Evolutionary conservation across 2,329 filamentous ascomycete species (phyloP), one percentile per base, ranked within the genome.

Genomic region (Aspergillus cejpii): DNA sequence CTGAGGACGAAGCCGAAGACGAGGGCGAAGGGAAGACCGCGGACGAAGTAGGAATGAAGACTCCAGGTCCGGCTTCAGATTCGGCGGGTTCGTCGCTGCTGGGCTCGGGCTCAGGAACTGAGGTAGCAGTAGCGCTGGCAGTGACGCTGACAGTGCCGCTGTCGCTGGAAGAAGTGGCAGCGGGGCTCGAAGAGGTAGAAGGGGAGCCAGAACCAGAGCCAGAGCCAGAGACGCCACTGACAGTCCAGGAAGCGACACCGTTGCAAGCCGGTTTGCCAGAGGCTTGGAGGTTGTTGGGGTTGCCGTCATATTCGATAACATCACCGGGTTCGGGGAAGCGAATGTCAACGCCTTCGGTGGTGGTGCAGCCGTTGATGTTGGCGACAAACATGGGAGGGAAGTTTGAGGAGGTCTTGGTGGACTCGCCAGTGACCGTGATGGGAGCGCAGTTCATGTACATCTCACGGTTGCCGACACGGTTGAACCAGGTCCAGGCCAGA

Each of bases 361-460:
- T 84, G 0, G 40, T 59, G 67, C 84, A 88, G 31, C 66, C 67
- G 45, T 75, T 74, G 48, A 89, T 70, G 67, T 92, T 94, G 56
- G 85, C 83, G 1, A 83, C 75, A 43, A 89, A 83, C 79, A 94
- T 84, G 45, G 81, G 72, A 0, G 88, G 87, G 10, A 94, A 82
- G 0, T 69, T 64, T 29, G 78, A 62, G 19, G 78, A 64, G 7
- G 71, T 63, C 60, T 80, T 77, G 42, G 66, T 62, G 1, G 70
- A 66, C 17, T 70, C 68, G 3, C 66, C 70, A 0, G 78, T 79
- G 19, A 97, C 74, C 0, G 74, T 77, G 38, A 94, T 66, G 0
- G 87, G 80, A 0, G 85, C 87, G 57, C 91, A 98, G 76, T 95
- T 94, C 89, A 95, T 94, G 76, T 97, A 96, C 77, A 95, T 88